A percentile compares a stretch with the other conserved stretches of the same genome.
Evolutionary conservation across 192 early-diverging fungal species (phyloP).

Genomic region (Podila verticillata): DNA sequence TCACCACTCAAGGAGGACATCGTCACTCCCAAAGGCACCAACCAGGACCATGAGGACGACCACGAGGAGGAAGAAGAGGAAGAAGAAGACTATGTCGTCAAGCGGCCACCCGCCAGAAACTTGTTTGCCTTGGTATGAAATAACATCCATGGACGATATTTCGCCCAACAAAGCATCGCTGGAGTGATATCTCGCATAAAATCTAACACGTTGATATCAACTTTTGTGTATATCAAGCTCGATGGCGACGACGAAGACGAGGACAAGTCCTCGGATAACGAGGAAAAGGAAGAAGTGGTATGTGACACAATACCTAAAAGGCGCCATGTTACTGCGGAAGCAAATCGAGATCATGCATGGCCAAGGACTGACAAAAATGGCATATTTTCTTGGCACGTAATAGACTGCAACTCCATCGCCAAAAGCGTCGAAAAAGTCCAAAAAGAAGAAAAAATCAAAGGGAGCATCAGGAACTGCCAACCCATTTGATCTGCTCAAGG

Average conservation of each 20-base stretch:
- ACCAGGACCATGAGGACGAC: slow-evolving; percentile 9
- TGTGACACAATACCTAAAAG: not conserved
- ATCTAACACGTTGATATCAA: not conserved
- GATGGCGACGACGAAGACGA: slow-evolving; percentile 60
- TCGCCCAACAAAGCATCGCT: too few species aligned
- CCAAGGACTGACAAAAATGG: not conserved
- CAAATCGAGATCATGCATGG: not conserved
- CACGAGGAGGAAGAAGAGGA: slow-evolving; percentile 50
- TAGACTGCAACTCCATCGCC: slow-evolving; percentile 4
- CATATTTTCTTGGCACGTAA: too few species aligned
- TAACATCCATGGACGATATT: too few species aligned
- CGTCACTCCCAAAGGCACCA: slow-evolving; percentile 7
- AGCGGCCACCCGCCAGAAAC: slow-evolving; percentile 54
- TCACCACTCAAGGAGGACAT: slow-evolving; percentile 24
- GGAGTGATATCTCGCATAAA: too few species aligned
- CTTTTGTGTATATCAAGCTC: slow-evolving; percentile 45
- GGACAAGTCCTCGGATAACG: slow-evolving; percentile 41
- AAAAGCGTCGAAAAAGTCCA: slow-evolving; percentile 55
- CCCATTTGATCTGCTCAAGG: slow-evolving; percentile 41
- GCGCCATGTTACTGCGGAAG: not conserved
- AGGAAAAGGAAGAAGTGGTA: slow-evolving; percentile 21
- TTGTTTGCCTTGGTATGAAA: slow-evolving; percentile 68
- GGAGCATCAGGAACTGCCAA: slow-evolving; percentile 18
- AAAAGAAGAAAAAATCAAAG: slow-evolving; percentile 65
- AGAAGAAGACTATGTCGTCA: slow-evolving; percentile 33